These are phyloP conservation scores for Gomphus sp. DNA, from an alignment of 1,284 basidiomycete genomes.

Conservation along the genomic window DNA sequence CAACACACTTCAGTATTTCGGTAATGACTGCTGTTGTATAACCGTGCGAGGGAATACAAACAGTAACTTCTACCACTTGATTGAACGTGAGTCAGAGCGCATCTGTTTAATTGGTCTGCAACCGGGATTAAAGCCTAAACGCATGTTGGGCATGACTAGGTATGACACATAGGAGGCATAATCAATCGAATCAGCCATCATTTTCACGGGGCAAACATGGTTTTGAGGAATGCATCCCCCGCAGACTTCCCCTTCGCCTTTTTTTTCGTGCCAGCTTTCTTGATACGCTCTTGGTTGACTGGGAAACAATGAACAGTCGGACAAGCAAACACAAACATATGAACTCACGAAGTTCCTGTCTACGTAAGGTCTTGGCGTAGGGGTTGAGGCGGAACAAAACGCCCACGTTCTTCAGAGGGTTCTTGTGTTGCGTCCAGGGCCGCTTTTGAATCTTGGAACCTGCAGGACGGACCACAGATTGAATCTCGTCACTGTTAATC, in stretches of 20 bases:
- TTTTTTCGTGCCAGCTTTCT: slow-evolving; percentile 54
- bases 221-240: slow-evolving; percentile 81
- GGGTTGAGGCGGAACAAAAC: slow-evolving; percentile 99
- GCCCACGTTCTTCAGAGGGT: slow-evolving; percentile 93
- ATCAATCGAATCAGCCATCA: neutral
- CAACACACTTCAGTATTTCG: no score
- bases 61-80: no score
- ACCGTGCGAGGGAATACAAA: no score
- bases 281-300: slow-evolving; percentile 75
- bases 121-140: neutral
- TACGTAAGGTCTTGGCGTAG: slow-evolving; percentile 91
- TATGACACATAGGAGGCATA: neutral
- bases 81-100: neutral
- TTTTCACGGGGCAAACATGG: slow-evolving; percentile 75
- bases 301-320: neutral
- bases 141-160: slow-evolving; percentile 3
- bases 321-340: neutral
- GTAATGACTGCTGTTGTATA: no score
- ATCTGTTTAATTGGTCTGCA: neutral
- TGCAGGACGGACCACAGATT: slow-evolving; percentile 88
- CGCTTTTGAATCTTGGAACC: slow-evolving; percentile 77
- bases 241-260: slow-evolving; percentile 54
- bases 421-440: slow-evolving; percentile 99
- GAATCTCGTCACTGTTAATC: slow-evolving; percentile 97
- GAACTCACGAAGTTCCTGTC: slow-evolving; percentile 75